Conservation (phyloP, 176 grass and related monocot genomes). For the Triticum timopheevii region DNA sequence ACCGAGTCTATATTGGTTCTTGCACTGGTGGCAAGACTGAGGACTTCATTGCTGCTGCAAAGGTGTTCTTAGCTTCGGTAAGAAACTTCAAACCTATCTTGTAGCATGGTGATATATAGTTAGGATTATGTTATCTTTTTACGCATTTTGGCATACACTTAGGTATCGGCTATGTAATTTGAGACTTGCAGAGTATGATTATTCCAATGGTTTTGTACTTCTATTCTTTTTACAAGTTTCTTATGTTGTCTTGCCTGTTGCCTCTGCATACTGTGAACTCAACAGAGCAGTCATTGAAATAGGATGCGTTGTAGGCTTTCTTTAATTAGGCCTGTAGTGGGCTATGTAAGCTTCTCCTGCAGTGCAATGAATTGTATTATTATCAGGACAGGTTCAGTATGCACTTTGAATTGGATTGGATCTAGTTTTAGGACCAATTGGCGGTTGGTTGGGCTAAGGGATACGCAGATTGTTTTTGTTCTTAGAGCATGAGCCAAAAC, state of each 20-base stretch:
- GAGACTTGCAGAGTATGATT: neutral
- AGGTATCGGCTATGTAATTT: neutral
- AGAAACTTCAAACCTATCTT: constrained; percentile 38
- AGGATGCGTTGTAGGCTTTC: neutral
- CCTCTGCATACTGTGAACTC: neutral
- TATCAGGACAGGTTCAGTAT: neutral
- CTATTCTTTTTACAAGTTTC: neutral
- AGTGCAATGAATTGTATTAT: neutral
- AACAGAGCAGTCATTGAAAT: neutral
- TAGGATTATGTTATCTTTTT: neutral
- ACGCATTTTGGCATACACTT: neutral
- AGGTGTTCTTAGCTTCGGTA: constrained; percentile 90
- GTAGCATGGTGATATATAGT: neutral
- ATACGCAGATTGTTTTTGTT: neutral
- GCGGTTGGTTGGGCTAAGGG: neutral
- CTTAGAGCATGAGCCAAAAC: too few species aligned
- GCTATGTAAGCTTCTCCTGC: neutral
- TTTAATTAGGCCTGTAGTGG: neutral
- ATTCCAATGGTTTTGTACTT: neutral
- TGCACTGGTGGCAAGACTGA: constrained; percentile 96
- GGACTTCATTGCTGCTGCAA: constrained; percentile 90
- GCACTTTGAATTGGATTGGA: neutral
- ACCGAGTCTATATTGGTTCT: constrained; percentile 95
- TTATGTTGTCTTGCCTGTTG: neutral
- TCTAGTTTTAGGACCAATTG: neutral